A percentile compares a stretch with the other conserved stretches of the same genome.
Evolutionary conservation across 768 basidiomycete species (phyloP).

Genomic region (Suillus subalutaceus): DNA sequence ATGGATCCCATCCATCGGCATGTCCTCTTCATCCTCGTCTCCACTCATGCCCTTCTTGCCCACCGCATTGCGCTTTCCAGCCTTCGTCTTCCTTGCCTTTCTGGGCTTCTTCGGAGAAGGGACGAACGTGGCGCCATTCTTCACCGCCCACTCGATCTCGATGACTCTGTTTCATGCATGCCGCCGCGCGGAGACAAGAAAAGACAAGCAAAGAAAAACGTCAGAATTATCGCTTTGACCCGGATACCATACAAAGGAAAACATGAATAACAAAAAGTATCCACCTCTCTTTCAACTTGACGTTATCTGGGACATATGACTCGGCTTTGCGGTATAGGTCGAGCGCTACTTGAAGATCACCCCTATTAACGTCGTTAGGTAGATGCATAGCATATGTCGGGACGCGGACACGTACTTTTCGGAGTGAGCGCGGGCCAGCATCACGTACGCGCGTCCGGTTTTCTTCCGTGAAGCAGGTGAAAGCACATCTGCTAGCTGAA

Average conservation of each 20-base stretch:
- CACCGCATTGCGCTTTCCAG: conserved; percentile 16
- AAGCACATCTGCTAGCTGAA: conserved; percentile 60
- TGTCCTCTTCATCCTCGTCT: conserved; percentile 7
- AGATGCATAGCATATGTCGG: neutral
- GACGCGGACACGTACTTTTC: conserved; percentile 61
- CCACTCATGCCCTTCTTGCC: conserved; percentile 16
- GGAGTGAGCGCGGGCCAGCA: conserved; percentile 77
- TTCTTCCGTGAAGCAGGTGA: conserved; percentile 81
- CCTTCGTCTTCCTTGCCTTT: conserved; percentile 39
- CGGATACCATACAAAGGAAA: conserved; percentile 59
- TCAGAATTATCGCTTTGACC: conserved; percentile 44
- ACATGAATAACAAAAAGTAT: conserved; percentile 71
- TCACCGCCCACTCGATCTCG: conserved; percentile 80
- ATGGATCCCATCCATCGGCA: conserved; percentile 9
- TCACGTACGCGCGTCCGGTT: conserved; percentile 82
- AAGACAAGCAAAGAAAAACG: conserved; percentile 36
- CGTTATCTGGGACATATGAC: conserved; percentile 82
- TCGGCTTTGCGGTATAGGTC: conserved; percentile 84
- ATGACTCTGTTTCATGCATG: conserved; percentile 57
- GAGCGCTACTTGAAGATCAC: conserved; percentile 78
- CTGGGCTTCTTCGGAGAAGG: conserved; percentile 53
- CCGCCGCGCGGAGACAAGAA: conserved; percentile 2
- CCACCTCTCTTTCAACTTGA: conserved; percentile 87
- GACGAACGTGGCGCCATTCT: conserved; percentile 59
- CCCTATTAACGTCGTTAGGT: conserved; percentile 43